phyloP scores from a whole-genome alignment of 2,329 filamentous ascomycete genomes.

The Microdochium nivale region DNA sequence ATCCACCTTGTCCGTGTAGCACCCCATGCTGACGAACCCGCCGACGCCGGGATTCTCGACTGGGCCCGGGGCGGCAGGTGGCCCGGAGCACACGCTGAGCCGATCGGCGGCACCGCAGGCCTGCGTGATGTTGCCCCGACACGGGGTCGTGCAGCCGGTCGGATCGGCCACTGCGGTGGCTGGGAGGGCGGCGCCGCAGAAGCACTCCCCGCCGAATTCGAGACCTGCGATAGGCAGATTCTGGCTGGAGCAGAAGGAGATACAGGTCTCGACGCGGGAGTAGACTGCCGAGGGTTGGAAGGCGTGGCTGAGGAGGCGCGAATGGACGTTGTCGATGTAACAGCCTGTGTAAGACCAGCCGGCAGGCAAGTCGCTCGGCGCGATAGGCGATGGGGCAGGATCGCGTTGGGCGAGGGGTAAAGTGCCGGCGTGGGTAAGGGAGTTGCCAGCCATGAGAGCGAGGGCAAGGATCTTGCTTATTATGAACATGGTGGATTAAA shows the following conservation, averaged over 20 bases:
- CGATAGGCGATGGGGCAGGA: not conserved
- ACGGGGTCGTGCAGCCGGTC: constrained; percentile 3
- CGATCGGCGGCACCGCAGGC: constrained; percentile 1
- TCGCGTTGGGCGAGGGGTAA: not conserved
- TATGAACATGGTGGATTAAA: no score
- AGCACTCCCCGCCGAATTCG: constrained; percentile 6
- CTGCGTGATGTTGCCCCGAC: constrained; percentile 2
- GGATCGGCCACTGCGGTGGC: not conserved
- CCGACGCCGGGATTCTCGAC: not conserved
- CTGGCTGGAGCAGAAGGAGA: constrained; percentile 1
- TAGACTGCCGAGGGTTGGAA: not conserved
- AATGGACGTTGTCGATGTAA: not conserved
- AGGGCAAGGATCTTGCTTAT: no score
- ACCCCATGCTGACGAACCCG: not conserved
- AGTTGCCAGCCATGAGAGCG: not conserved
- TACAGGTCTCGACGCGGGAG: constrained; percentile 2
- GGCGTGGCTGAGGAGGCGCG: not conserved
- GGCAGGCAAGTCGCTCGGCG: not conserved
- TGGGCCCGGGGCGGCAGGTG: not conserved
- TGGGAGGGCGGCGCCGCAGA: constrained; percentile 1
- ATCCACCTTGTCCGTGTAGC: not conserved
- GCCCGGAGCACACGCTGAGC: not conserved
- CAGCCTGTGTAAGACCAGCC: not conserved
- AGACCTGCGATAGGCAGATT: constrained; percentile 1
- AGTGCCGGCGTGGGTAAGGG: not conserved